Percentiles rank a stretch among this genome's conserved stretches.
phyloP scores from a whole-genome alignment of 2,329 filamentous ascomycete genomes.

The Alternaria triticimaculans region DNA sequence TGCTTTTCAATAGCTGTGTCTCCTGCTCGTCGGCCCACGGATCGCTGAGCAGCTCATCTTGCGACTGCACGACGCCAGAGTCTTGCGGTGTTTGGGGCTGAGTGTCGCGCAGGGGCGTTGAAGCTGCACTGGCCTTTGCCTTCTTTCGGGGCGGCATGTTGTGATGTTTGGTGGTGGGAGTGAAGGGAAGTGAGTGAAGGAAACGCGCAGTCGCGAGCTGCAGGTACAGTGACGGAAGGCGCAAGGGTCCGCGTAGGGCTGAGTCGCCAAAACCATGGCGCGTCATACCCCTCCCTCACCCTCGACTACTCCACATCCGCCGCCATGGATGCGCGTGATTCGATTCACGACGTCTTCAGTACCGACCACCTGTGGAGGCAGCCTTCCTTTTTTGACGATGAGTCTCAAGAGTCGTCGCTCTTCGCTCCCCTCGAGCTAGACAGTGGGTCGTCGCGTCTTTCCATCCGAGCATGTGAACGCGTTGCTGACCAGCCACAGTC shows the following conservation, averaged over 20 bases:
- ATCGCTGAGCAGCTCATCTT: conserved; percentile 68
- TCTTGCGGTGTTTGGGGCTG: conserved; percentile 51
- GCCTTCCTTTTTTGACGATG: conserved; percentile 55
- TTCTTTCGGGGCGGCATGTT: conserved; percentile 75
- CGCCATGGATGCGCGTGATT: conserved; percentile 49
- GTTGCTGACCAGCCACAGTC: conserved; percentile 35
- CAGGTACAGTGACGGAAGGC: conserved; percentile 16
- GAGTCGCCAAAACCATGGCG: conserved; percentile 31
- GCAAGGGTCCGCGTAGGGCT: conserved; percentile 36
- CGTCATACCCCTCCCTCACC: conserved; percentile 42
- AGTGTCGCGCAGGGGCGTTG: conserved; percentile 58
- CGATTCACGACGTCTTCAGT: conserved; percentile 65
- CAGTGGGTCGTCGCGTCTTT: conserved; percentile 42
- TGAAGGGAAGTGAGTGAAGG: background rate
- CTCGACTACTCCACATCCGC: conserved; percentile 5
- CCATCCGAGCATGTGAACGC: conserved; percentile 14
- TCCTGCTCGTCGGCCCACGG: conserved; percentile 97
- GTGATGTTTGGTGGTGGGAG: background rate
- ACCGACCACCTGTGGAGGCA: conserved; percentile 67
- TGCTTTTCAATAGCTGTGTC: conserved; percentile 87
- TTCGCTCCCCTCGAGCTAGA: conserved; percentile 46
- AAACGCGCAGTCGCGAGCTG: conserved; percentile 11
- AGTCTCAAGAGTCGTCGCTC: conserved; percentile 33
- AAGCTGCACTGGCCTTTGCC: conserved; percentile 63
- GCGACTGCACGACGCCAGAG: conserved; percentile 53